These are phyloP conservation scores for Secale cereale DNA, from an alignment of 176 grass and related monocot species.

Conservation along the genomic window DNA sequence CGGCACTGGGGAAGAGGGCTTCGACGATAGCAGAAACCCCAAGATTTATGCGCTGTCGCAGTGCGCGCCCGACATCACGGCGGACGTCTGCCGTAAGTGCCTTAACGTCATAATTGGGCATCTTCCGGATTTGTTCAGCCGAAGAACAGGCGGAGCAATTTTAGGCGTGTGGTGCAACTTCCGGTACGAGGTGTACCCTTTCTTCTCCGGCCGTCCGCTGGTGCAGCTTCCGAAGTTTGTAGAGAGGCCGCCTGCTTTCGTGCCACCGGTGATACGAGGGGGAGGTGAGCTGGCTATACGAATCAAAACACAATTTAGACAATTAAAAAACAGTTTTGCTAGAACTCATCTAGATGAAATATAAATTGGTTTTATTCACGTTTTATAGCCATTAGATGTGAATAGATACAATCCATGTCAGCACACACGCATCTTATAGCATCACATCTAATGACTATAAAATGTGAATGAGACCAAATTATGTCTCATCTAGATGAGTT, in stretches of 20 bases:
- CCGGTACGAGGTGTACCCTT: constrained; percentile 44
- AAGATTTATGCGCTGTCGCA: constrained; percentile 50
- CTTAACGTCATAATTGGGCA: neutral
- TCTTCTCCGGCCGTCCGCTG: constrained; percentile 35
- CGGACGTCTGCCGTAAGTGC: constrained; percentile 23
- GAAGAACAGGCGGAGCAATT: constrained; percentile 9
- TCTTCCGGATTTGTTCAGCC: neutral
- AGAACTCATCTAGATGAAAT: too few relatives aligned
- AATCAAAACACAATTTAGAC: neutral
- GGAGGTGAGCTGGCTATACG: neutral
- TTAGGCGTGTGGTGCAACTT: constrained; percentile 46
- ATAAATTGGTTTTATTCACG: too few relatives aligned
- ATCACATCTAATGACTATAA: too few relatives aligned
- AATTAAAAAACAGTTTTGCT: too few relatives aligned
- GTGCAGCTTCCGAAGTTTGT: constrained; percentile 28
- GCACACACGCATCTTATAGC: too few relatives aligned
- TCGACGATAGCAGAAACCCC: neutral
- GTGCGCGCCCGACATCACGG: constrained; percentile 36
- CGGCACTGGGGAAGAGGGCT: constrained; percentile 26
- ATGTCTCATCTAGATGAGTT: too few relatives aligned
- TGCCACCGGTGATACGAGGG: neutral
- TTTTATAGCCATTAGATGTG: too few relatives aligned
- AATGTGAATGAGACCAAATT: too few relatives aligned
- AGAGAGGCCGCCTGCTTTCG: neutral
- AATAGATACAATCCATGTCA: too few relatives aligned